Percentiles rank a stretch among this genome's conserved stretches.
phyloP scores from a whole-genome alignment of 768 basidiomycete genomes.

The Hygrophoropsis aurantiaca region DNA sequence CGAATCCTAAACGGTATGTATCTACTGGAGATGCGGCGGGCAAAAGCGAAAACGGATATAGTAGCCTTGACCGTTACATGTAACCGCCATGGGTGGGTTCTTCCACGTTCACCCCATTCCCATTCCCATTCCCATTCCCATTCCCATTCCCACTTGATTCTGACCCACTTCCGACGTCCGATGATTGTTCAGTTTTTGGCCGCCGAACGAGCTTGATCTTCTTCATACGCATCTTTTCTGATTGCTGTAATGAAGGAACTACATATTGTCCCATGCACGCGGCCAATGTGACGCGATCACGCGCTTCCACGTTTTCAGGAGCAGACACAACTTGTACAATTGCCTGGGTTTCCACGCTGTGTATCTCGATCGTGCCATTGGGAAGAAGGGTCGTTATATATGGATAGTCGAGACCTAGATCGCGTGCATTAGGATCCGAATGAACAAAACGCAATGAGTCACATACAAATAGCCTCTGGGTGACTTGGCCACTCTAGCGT shows the following conservation, averaged over 20 bases:
- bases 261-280: slow-evolving; percentile 37
- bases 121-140: background rate
- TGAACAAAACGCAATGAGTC: slow-evolving; percentile 1
- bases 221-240: slow-evolving; percentile 38
- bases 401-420: slow-evolving; percentile 75
- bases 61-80: no score
- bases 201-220: slow-evolving; percentile 27
- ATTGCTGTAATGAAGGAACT: slow-evolving; percentile 41
- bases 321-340: slow-evolving; percentile 70
- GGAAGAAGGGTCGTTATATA: slow-evolving; percentile 77
- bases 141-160: background rate
- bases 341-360: slow-evolving; percentile 71
- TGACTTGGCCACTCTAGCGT: slow-evolving; percentile 85
- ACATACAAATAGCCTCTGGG: slow-evolving; percentile 75
- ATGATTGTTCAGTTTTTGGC: slow-evolving; percentile 1
- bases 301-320: slow-evolving; percentile 28
- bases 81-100: no score
- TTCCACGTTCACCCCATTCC: slow-evolving; percentile 1
- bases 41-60: no score
- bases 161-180: slow-evolving; percentile 4
- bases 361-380: slow-evolving; percentile 78
- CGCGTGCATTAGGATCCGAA: background rate
- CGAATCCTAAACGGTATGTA: no score
- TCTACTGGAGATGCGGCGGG: no score
- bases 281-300: slow-evolving; percentile 22